A percentile compares a stretch with the other conserved stretches of the same genome.
Conservation (phyloP, 2,329 filamentous ascomycete species). For the Neofusicoccum cordaticola region DNA sequence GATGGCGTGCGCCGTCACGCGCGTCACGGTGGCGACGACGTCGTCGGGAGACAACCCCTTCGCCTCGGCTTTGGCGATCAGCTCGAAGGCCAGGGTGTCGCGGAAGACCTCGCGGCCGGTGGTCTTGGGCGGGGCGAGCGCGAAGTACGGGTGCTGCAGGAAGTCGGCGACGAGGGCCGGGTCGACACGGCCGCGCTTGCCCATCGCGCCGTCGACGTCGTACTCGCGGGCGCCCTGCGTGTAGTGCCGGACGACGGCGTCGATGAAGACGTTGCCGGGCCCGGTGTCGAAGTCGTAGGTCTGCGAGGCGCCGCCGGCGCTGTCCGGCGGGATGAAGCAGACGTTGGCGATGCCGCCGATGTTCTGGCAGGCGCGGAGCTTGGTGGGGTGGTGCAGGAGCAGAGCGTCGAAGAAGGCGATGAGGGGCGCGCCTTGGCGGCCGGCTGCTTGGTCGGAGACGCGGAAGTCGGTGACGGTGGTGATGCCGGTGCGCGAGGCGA, state of each 20-base stretch:
- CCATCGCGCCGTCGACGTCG: conserved; percentile 54
- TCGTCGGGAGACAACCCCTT: conserved; percentile 50
- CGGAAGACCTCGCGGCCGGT: conserved; percentile 61
- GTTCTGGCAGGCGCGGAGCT: conserved; percentile 59
- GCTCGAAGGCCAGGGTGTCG: conserved; percentile 53
- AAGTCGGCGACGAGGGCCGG: conserved; percentile 54
- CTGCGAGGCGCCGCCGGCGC: conserved; percentile 34
- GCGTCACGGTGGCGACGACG: conserved; percentile 57
- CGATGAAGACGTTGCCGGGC: conserved; percentile 57
- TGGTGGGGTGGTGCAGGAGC: conserved; percentile 55
- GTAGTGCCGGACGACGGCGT: conserved; percentile 55
- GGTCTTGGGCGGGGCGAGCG: conserved; percentile 52
- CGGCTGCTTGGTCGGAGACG: conserved; percentile 56
- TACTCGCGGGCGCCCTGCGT: conserved; percentile 51
- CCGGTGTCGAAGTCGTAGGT: conserved; percentile 56
- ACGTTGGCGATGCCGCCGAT: conserved; percentile 62
- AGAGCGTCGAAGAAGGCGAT: conserved; percentile 58
- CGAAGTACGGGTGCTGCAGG: conserved; percentile 51
- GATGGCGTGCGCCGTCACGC: conserved; percentile 59
- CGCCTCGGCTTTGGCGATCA: conserved; percentile 49
- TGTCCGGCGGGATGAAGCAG: conserved; percentile 56
- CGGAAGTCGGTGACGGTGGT: conserved; percentile 60
- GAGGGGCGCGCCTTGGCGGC: conserved; percentile 55
- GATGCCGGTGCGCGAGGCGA: conserved; percentile 55
- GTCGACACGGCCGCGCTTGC: conserved; percentile 48